Base-by-base conservation (phyloP, 306 rosid species). In the Cicer cuneatum region DNA sequence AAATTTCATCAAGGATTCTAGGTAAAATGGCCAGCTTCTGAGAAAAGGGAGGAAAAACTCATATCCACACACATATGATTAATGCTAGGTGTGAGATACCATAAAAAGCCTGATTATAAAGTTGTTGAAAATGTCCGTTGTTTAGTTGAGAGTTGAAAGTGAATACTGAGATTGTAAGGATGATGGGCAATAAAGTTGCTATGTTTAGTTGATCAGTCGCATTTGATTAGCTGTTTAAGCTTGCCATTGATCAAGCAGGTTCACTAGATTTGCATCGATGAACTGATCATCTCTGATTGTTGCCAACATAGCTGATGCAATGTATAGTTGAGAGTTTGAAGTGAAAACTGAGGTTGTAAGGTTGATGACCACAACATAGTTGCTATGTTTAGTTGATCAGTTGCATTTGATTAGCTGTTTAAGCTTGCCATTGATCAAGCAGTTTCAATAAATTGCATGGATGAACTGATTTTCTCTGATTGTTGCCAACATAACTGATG, bases 91-190 rank as follows among this genome's bases (percentile, higher is more conserved):
- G 83, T 86, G 83, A 83, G 87, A 90, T 94, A 94, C 99, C 99
- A 95, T 87, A 89, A 87, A 84, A 66, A 65, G 93, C 78, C 85
- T 85, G 93, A 90, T 81, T 86, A 95, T 89, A 92, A 90, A 92
- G 96, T 89, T 88, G 98, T 80, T 88, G 94, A 78, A 90, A 95
- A 88, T 89, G 98, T 87, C 99, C 97, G 93, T 85, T 90, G 97
- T 86, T 92, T 95, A 89, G 95, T 89, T 88, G 98, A 76, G 86
- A 83, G 84, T 90, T 84, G 92, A 88, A 92, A 92, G 83, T 88
- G 97, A 90, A 84, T 90, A 97, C 98, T 92, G 97, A 90, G 74
- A 90, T 86, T 89, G 99, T 88, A 89, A 86, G 80, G 92, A 87
- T 89, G 99, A 83, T 87, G 92, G 90, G 85, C 96, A 90, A 90